Evolutionary conservation across 2,329 filamentous ascomycete species (phyloP), one percentile per base, ranked within the genome.

Genomic region (Aspergillus sp.): DNA sequence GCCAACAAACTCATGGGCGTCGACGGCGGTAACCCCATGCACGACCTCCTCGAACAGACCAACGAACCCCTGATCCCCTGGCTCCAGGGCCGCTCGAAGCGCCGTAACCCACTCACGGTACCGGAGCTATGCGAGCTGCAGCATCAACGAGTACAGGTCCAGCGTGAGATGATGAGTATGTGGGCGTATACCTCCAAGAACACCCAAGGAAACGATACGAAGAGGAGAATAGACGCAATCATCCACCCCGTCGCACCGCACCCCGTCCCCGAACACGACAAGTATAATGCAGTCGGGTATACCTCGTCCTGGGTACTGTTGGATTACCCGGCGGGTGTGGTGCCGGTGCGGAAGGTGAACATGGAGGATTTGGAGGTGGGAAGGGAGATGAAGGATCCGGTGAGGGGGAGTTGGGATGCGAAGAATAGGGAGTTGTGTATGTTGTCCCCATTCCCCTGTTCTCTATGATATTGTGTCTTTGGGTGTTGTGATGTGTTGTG

Each of bases 161-260:
- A 87, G 63, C 81, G 75, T n/a, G 78, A 83, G 51, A 83, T 88
- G 70, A 64, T 85, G 54, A 74, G 80, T 25, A 81, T 89, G 57
- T 90, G 87, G 86, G 80, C 65, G 5, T 58, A 60, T 23, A 64
- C 62, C 39, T n/a, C n/a, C n/a, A n/a, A n/a, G n/a, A n/a, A n/a
- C n/a, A n/a, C n/a, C n/a, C n/a, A n/a, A n/a, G n/a, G n/a, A n/a
- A n/a, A n/a, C n/a, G n/a, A n/a, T n/a, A n/a, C 41, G 19, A 30
- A 44, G 6, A 61, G 68, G n/a, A 64, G 64, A 0, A 56, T 89
- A 7, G 87, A 89, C 75, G 85, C 85, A 0, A 82, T 90, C 54
- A 81, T 90, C 58, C 86, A 82, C 62, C 87, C 87, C 0, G 78
- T 88, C 0, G 86, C 86, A 13, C 86, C 86, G 2, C 87, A 90